These are phyloP conservation scores for Hemisphaericaspora nanyangensis DNA, from an alignment of 805 yeast species.

Conservation along the genomic window DNA sequence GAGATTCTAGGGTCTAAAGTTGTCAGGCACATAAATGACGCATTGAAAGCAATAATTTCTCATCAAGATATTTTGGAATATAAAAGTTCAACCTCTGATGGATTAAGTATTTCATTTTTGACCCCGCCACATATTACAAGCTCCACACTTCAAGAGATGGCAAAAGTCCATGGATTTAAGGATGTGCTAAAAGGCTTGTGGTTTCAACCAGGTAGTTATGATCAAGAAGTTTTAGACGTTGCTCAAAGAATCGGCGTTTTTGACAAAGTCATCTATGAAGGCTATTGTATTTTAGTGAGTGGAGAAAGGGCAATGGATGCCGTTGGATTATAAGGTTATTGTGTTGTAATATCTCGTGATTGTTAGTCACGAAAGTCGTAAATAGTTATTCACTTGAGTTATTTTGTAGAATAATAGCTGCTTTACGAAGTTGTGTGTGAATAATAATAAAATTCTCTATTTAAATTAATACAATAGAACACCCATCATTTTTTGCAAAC, in stretches of 20 bases:
- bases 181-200: conserved; percentile 54
- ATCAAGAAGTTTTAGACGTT: conserved; percentile 43
- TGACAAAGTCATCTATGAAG: conserved; percentile 40
- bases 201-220: conserved; percentile 84
- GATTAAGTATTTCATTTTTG: conserved; percentile 60
- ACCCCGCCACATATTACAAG: conserved; percentile 67
- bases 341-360: no score
- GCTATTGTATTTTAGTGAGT: conserved; percentile 66
- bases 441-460: no score
- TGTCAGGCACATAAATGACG: conserved; percentile 24
- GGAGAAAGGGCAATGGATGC: conserved; percentile 57
- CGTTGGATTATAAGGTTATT: no score
- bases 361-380: no score
- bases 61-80: conserved; percentile 20
- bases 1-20: conserved; percentile 46
- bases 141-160: conserved; percentile 30
- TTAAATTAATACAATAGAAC: no score
- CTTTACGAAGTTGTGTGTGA: no score
- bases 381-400: no score
- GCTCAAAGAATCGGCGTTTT: conserved; percentile 32
- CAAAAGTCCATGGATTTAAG: conserved; percentile 37
- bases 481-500: no score
- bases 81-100: conserved; percentile 31
- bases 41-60: conserved; percentile 19
- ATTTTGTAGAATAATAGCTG: no score